phyloP scores from a whole-genome alignment of 1,139 yeast species.

The Entelexis paramagnoliae region DNA sequence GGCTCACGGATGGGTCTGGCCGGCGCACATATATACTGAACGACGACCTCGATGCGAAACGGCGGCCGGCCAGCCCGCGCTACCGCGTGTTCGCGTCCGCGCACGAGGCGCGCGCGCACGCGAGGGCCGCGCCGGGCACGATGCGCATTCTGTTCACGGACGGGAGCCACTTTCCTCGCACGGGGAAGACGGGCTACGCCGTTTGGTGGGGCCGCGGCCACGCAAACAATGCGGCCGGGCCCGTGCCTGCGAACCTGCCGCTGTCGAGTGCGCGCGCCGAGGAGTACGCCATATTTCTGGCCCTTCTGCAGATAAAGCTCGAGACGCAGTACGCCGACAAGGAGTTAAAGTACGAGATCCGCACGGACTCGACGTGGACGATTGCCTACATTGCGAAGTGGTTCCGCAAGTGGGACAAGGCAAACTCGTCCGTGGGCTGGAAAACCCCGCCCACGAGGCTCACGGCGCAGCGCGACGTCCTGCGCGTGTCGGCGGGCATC shows the following conservation, averaged over 20 bases:
- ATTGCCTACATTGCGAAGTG: slow-evolving; percentile 7
- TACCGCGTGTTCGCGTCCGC: neutral
- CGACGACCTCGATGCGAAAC: neutral
- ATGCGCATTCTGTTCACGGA: slow-evolving; percentile 10
- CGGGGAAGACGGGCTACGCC: slow-evolving; percentile 9
- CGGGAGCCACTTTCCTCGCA: slow-evolving; percentile 8
- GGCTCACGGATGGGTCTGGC: neutral
- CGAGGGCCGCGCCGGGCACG: neutral
- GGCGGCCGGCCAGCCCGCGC: neutral
- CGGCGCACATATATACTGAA: neutral
- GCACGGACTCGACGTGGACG: slow-evolving; percentile 11
- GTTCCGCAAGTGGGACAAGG: slow-evolving; percentile 12
- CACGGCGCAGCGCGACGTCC: slow-evolving; percentile 7
- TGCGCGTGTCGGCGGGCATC: slow-evolving; percentile 17
- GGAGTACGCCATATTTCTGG: slow-evolving; percentile 16
- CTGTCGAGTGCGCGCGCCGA: slow-evolving; percentile 14
- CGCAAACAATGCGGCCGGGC: slow-evolving; percentile 8
- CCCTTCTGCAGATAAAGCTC: slow-evolving; percentile 12
- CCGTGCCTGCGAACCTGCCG: slow-evolving; percentile 9
- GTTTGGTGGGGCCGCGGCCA: slow-evolving; percentile 12
- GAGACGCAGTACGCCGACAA: neutral
- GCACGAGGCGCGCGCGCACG: neutral
- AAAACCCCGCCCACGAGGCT: slow-evolving; percentile 1
- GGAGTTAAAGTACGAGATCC: slow-evolving; percentile 4
- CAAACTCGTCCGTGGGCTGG: slow-evolving; percentile 10